Conservation (phyloP, 331 rosid genomes). For the Stylosanthes scabra region DNA sequence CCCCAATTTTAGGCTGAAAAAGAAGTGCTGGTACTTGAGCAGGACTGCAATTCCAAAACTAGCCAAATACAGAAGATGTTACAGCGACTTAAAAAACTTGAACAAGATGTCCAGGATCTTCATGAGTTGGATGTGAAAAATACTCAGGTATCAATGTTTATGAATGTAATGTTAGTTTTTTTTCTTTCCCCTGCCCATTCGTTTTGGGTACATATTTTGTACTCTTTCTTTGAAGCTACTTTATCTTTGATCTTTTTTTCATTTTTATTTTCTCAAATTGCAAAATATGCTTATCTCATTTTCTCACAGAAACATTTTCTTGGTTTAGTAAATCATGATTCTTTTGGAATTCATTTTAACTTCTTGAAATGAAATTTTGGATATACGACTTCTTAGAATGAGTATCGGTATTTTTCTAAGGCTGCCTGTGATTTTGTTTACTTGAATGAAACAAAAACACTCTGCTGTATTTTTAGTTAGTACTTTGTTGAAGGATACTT, state of each 20-base stretch:
- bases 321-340: constrained; percentile 5
- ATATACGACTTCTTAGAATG: neutral
- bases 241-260: neutral
- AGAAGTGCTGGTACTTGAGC: constrained; percentile 61
- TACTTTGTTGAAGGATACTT: constrained; percentile 2
- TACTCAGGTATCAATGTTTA: constrained; percentile 68
- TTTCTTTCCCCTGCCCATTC: neutral
- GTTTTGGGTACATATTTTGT: neutral
- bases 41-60: constrained; percentile 55
- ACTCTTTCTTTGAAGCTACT: constrained; percentile 2
- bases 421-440: neutral
- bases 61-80: constrained; percentile 54
- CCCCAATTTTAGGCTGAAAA: constrained; percentile 65
- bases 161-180: neutral
- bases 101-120: constrained; percentile 70
- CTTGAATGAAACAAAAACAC: neutral
- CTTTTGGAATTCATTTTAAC: constrained; percentile 7
- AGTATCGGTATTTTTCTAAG: neutral
- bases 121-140: constrained; percentile 67
- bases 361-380: neutral
- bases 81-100: constrained; percentile 50
- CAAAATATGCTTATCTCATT: neutral
- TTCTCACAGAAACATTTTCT: neutral
- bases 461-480: neutral
- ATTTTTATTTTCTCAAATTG: neutral